Percentiles rank a stretch among this genome's conserved stretches.
Evolutionary conservation across 805 yeast species (phyloP).

Genomic region (Cyberlindnera suaveolens): DNA sequence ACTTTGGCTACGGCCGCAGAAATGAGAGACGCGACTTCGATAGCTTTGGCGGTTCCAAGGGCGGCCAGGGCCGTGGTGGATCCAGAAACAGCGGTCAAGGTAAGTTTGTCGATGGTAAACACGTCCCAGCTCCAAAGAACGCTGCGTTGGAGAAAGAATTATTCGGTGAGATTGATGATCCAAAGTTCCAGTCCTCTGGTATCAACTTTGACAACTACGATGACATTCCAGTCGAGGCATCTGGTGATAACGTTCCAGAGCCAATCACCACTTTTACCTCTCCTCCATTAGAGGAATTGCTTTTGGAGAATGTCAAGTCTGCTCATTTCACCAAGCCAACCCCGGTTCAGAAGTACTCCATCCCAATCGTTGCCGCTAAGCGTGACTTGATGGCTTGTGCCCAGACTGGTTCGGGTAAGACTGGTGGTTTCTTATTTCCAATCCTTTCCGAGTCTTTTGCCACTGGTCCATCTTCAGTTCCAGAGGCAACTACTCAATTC

Average conservation of each 20-base stretch:
- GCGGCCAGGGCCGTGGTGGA: constrained; percentile 26
- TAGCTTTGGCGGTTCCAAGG: constrained; percentile 19
- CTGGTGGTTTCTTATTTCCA: constrained; percentile 99
- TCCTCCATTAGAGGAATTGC: constrained; percentile 84
- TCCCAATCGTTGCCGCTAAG: constrained; percentile 83
- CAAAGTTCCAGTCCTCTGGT: constrained; percentile 84
- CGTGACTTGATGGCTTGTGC: constrained; percentile 97
- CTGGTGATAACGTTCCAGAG: constrained; percentile 93
- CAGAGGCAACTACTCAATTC: constrained; percentile 39
- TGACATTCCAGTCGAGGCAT: constrained; percentile 97
- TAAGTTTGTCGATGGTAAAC: constrained; percentile 80
- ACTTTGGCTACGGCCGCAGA: constrained; percentile 12
- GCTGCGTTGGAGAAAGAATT: constrained; percentile 68
- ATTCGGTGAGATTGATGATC: constrained; percentile 68
- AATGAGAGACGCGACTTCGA: constrained; percentile 11
- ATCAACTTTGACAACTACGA: constrained; percentile 98
- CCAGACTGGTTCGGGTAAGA: constrained; percentile 98
- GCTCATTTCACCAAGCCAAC: constrained; percentile 96
- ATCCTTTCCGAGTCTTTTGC: constrained; percentile 86
- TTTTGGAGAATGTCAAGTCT: constrained; percentile 78
- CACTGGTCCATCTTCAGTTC: constrained; percentile 72
- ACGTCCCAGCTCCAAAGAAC: constrained; percentile 72
- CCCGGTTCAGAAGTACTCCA: constrained; percentile 91
- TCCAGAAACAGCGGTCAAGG: constrained; percentile 55
- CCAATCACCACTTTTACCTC: constrained; percentile 81